Evolutionary conservation across 306 rosid species (phyloP).

Genomic region (Castanospermum australe): DNA sequence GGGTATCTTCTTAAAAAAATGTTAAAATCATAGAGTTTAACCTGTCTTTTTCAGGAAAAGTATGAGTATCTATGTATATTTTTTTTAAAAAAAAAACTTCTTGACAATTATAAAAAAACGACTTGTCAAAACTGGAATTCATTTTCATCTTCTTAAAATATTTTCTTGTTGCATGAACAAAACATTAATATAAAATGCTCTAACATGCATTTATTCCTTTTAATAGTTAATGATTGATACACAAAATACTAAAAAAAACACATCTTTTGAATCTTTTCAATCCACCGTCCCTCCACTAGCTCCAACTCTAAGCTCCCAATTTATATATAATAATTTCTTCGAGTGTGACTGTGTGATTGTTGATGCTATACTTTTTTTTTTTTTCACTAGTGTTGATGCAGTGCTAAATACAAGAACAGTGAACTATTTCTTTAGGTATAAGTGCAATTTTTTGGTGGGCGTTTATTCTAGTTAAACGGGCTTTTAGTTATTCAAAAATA

Average conservation of each 20-base stretch:
- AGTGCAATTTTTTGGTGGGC: too few species aligned
- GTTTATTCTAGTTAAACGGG: too few species aligned
- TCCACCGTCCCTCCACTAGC: not conserved
- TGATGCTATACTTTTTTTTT: conserved; percentile 4
- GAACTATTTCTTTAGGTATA: not conserved
- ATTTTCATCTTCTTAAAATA: not conserved
- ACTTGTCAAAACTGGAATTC: not conserved
- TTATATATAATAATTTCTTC: not conserved
- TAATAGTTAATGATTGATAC: not conserved
- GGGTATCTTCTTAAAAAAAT: not conserved
- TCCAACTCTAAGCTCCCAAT: not conserved
- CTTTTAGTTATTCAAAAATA: too few species aligned
- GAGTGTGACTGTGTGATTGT: not conserved
- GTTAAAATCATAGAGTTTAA: not conserved
- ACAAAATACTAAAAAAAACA: not conserved
- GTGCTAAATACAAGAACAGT: not conserved
- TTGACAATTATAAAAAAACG: not conserved
- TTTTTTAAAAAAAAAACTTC: too few species aligned
- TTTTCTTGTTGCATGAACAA: not conserved
- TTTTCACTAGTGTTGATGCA: too few species aligned
- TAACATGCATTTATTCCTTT: not conserved
- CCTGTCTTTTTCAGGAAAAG: not conserved
- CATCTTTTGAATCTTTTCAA: conserved; percentile 4
- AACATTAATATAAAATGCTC: not conserved
- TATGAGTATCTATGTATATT: not conserved